These are phyloP conservation scores for Fusarium sp. DNA, from an alignment of 2,329 filamentous ascomycete species.

Conservation along the genomic window DNA sequence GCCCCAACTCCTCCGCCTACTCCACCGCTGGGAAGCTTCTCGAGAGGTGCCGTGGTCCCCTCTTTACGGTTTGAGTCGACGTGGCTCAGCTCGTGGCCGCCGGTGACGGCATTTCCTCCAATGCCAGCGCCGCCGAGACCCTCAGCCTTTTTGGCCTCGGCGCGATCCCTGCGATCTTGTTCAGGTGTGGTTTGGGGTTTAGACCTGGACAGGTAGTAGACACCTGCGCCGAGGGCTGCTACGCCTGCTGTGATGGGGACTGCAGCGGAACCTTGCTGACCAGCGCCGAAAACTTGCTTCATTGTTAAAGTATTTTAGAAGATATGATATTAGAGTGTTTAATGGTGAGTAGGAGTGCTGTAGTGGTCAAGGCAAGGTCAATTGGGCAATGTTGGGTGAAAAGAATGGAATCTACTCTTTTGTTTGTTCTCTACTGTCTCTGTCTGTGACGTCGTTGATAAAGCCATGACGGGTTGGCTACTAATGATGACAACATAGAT, in stretches of 20 bases:
- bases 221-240: slow-evolving; percentile 36
- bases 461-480: slow-evolving; percentile 32
- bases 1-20: slow-evolving; percentile 48
- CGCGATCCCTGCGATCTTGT: slow-evolving; percentile 32
- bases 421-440: slow-evolving; percentile 16
- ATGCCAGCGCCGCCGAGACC: slow-evolving; percentile 48
- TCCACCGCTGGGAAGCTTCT: slow-evolving; percentile 50
- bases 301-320: slow-evolving; percentile 8
- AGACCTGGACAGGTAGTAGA: slow-evolving; percentile 38
- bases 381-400: slow-evolving; percentile 2
- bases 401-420: background rate
- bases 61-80: slow-evolving; percentile 33
- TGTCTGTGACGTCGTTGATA: slow-evolving; percentile 36
- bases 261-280: slow-evolving; percentile 29
- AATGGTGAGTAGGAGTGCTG: background rate
- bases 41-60: slow-evolving; percentile 38
- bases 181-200: slow-evolving; percentile 18
- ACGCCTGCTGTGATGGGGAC: slow-evolving; percentile 35
- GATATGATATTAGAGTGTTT: background rate
- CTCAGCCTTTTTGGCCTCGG: slow-evolving; percentile 47
- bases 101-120: slow-evolving; percentile 46
- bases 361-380: background rate
- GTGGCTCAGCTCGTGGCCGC: slow-evolving; percentile 46
- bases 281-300: slow-evolving; percentile 33
- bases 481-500: slow-evolving; percentile 42